Percentiles rank a stretch among this genome's conserved stretches.
Evolutionary conservation across 371 early-diverging fungal species (phyloP).

Genomic region (Lichtheimia ramosa): DNA sequence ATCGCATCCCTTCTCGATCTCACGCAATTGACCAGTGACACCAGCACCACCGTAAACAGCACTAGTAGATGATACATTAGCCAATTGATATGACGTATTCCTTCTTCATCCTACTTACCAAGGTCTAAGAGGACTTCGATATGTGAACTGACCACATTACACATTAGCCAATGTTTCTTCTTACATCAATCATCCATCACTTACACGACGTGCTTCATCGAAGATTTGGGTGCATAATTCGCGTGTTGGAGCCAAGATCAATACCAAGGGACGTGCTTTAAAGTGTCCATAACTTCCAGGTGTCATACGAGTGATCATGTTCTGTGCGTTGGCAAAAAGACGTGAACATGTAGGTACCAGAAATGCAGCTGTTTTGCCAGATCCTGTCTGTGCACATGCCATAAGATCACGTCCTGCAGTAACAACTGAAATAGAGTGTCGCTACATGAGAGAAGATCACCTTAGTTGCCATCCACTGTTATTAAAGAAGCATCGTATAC

Average conservation of each 20-base stretch:
- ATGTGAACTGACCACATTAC: slow-evolving; percentile 28
- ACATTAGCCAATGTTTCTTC: not conserved
- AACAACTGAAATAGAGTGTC: slow-evolving; percentile 68
- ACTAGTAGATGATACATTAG: slow-evolving; percentile 23
- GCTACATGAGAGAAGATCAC: slow-evolving; percentile 25
- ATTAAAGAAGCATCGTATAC: not conserved
- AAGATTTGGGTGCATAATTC: slow-evolving; percentile 49
- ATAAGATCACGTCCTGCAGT: slow-evolving; percentile 68
- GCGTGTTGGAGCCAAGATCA: slow-evolving; percentile 48
- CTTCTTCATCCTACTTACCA: slow-evolving; percentile 28
- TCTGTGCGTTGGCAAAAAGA: slow-evolving; percentile 29
- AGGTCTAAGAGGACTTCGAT: slow-evolving; percentile 46
- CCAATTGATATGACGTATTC: not conserved
- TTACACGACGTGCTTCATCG: slow-evolving; percentile 46
- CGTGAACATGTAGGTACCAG: slow-evolving; percentile 57
- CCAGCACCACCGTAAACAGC: slow-evolving; percentile 69
- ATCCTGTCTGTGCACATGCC: slow-evolving; percentile 86
- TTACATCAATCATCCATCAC: not conserved
- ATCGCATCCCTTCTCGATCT: slow-evolving; percentile 83
- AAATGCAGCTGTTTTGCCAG: slow-evolving; percentile 75
- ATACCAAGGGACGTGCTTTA: slow-evolving; percentile 32
- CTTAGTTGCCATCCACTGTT: too few relatives aligned
- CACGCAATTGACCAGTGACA: slow-evolving; percentile 26
- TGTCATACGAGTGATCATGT: slow-evolving; percentile 18
- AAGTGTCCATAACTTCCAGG: slow-evolving; percentile 21